A percentile compares a stretch with the other conserved stretches of the same genome.
Conservation (phyloP, 2,329 filamentous ascomycete genomes). For the Diaporthe eres region DNA sequence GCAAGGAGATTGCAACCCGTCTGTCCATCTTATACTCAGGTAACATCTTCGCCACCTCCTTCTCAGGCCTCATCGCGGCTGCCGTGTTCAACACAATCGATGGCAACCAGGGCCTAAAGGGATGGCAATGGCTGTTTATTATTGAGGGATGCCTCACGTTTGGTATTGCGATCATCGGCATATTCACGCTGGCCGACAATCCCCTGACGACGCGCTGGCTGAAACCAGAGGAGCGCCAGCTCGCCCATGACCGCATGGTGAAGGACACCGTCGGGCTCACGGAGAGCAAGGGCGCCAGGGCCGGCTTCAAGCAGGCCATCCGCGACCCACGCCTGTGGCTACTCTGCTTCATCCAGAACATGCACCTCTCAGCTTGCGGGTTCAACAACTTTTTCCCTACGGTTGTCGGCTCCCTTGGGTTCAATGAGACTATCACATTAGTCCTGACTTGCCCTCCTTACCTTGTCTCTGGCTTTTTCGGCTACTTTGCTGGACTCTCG, state of each 20-base stretch:
- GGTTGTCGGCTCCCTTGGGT: constrained; percentile 56
- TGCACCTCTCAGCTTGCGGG: constrained; percentile 26
- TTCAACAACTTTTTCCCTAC: constrained; percentile 34
- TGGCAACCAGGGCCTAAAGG: constrained; percentile 50
- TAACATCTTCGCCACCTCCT: constrained; percentile 76
- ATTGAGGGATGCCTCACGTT: constrained; percentile 48
- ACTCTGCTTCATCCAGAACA: constrained; percentile 37
- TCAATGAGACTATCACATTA: constrained; percentile 56
- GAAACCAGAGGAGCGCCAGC: constrained; percentile 24
- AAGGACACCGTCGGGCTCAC: constrained; percentile 2
- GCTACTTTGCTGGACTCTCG: constrained; percentile 57
- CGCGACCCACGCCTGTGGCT: constrained; percentile 22
- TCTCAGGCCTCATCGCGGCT: constrained; percentile 74
- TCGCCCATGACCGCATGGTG: constrained; percentile 25
- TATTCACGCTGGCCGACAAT: constrained; percentile 12
- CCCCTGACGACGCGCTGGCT: constrained; percentile 29
- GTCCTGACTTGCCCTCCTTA: constrained; percentile 63
- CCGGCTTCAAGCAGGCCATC: constrained; percentile 11
- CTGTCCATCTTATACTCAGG: constrained; percentile 73
- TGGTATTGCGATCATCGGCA: constrained; percentile 48
- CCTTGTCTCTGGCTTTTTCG: constrained; percentile 58
- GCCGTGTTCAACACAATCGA: constrained; percentile 73
- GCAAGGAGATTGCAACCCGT: constrained; percentile 73
- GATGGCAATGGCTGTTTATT: constrained; percentile 56
- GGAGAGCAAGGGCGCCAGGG: neutral